These are phyloP conservation scores for Kondoa subrosea DNA, from an alignment of 768 basidiomycete species.

Conservation along the genomic window DNA sequence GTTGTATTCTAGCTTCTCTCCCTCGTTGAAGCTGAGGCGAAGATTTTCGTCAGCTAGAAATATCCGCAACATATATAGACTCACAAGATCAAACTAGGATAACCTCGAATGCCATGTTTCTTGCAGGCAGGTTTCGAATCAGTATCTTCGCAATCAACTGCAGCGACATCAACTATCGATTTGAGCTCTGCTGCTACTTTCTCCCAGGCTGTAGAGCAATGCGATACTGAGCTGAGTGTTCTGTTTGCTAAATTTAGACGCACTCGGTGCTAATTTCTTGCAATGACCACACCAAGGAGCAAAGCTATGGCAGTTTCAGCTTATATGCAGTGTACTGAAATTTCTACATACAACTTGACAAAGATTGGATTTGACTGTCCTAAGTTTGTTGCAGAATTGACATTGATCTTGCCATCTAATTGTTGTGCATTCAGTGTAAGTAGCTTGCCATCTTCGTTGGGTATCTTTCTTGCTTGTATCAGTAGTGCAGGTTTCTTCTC, in stretches of 20 bases:
- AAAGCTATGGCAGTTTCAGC: not conserved
- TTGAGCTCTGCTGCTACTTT: slow-evolving; percentile 56
- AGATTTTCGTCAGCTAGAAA: not conserved
- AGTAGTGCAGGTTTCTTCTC: not conserved
- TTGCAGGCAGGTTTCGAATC: slow-evolving; percentile 49
- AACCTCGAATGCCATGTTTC: slow-evolving; percentile 52
- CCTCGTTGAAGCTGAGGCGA: slow-evolving; percentile 36
- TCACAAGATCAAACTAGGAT: slow-evolving; percentile 64
- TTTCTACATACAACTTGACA: slow-evolving; percentile 54
- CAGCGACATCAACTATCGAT: slow-evolving; percentile 54
- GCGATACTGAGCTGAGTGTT: not conserved
- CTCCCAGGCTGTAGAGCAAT: slow-evolving; percentile 51
- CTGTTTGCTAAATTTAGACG: slow-evolving; percentile 17
- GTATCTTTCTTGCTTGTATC: not conserved
- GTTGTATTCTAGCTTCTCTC: slow-evolving; percentile 52
- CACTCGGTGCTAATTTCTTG: slow-evolving; percentile 65
- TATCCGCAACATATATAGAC: slow-evolving; percentile 25
- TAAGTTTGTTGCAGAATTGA: slow-evolving; percentile 6
- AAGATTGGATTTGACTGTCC: slow-evolving; percentile 36
- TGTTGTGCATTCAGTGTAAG: slow-evolving; percentile 19
- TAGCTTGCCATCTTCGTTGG: slow-evolving; percentile 19
- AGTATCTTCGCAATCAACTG: slow-evolving; percentile 66
- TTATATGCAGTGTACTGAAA: not conserved
- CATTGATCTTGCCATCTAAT: slow-evolving; percentile 11
- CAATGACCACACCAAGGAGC: slow-evolving; percentile 67